Conservation (phyloP, 2,329 filamentous ascomycete species). For the Neonectria coccinea region DNA sequence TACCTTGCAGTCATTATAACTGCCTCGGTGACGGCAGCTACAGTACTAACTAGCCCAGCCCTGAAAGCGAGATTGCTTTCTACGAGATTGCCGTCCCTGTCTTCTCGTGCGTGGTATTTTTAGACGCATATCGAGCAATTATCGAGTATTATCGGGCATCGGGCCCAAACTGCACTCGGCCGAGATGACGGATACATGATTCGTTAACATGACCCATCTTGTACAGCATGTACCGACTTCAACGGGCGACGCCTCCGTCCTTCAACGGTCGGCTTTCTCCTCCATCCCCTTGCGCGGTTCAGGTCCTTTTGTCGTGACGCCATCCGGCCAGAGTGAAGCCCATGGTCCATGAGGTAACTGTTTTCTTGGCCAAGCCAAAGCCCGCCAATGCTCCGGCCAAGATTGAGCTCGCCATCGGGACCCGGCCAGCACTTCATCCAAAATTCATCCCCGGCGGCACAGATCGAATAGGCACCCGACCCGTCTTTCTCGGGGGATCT, state of each 20-base stretch:
- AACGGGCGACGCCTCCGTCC: background rate
- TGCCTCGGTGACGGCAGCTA: background rate
- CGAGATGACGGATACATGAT: background rate
- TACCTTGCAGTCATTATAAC: background rate
- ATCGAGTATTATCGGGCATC: background rate
- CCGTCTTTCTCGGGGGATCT: conserved; percentile 21
- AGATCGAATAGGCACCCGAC: conserved; percentile 15
- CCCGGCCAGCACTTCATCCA: conserved; percentile 28
- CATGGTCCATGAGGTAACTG: conserved; percentile 6
- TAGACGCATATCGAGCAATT: background rate
- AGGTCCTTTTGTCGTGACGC: conserved; percentile 12
- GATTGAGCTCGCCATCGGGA: conserved; percentile 37
- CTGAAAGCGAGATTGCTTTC: conserved; percentile 2
- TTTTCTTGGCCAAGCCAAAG: conserved; percentile 18
- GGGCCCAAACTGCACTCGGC: conserved; percentile 5
- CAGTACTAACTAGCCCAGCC: background rate
- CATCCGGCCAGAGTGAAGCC: background rate
- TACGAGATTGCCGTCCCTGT: conserved; percentile 4
- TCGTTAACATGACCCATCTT: background rate
- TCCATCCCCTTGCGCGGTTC: conserved; percentile 1
- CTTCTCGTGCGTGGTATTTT: background rate
- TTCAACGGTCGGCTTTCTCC: background rate
- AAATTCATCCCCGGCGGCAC: background rate
- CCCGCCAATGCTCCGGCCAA: conserved; percentile 29
- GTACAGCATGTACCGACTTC: background rate